Evolutionary conservation across 306 rosid genomes (phyloP), one percentile per base, ranked within the genome.

Genomic region (Dryas drummondii): DNA sequence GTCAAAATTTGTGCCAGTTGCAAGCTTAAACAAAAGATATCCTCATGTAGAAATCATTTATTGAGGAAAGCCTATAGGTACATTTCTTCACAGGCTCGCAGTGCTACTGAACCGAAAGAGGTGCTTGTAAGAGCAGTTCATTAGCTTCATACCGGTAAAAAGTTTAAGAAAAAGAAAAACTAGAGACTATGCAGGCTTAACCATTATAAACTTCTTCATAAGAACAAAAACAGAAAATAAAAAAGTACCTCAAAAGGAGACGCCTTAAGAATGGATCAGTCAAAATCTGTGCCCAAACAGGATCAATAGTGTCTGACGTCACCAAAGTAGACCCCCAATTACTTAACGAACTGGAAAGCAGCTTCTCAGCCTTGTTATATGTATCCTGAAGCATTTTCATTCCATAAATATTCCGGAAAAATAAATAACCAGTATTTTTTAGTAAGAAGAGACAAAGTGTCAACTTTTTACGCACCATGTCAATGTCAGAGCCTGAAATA

Each of bases 191-290:
- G 44, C 16, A 60, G 66, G 63, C 6, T 14, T 22, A 9, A 13
- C 22, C 37, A 57, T 19, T 57, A 2, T 0, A 57, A 57, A 17
- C 55, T 27, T n/a, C 37, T 17, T 6, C 49, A 65, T 5, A 8
- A 66, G 42, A 76, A 37, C 16, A 47, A 71, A 47, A 71, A 51
- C 10, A 45, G 41, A 42, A 59, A 52, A 46, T 4, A 58, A 15
- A n/a, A 41, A 4, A 58, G 48, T 79, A 94, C 98, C 98, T 92
- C 83, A 94, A 77, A 72, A 94, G 78, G 82, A 94, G 91, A 78
- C 97, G 88, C 86, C 96, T 90, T 69, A 94, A 71, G 88, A 94
- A 92, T 53, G 97, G 97, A 82, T 91, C 98, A 19, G 83, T 86
- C 77, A 90, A 83, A 73, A 88, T 44, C 80, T 90, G 97, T 19